Evolutionary conservation across 2,329 filamentous ascomycete genomes (phyloP).

Genomic region (Lachnellula hyalina): DNA sequence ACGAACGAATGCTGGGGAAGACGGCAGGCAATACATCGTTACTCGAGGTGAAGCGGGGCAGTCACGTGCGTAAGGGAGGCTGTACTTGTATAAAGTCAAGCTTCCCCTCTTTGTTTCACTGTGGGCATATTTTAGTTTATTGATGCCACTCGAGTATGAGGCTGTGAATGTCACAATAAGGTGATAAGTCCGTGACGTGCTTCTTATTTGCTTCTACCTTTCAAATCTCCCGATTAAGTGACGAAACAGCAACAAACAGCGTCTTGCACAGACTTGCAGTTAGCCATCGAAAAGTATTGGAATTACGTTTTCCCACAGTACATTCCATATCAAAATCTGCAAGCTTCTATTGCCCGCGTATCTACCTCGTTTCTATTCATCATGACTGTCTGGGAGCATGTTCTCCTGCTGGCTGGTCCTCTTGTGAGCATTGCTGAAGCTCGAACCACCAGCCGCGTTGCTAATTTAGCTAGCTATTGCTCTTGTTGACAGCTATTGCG

Average conservation of each 20-base stretch:
- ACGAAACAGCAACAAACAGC: no score
- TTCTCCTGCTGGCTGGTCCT: conserved; percentile 16
- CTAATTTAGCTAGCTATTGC: conserved; percentile 19
- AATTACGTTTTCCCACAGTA: no score
- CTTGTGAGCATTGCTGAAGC: conserved; percentile 15
- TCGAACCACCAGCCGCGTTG: not conserved
- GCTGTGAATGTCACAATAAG: no score
- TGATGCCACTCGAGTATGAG: not conserved
- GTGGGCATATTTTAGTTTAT: not conserved
- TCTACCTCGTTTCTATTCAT: not conserved
- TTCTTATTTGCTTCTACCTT: no score
- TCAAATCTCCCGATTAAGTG: no score
- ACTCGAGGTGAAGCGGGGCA: not conserved
- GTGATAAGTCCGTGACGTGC: no score
- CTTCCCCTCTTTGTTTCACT: not conserved
- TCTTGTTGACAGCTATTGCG: conserved; percentile 24
- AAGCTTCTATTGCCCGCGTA: not conserved
- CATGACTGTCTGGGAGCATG: conserved; percentile 13
- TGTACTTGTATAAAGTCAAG: not conserved
- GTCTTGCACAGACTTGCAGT: no score
- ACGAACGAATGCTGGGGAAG: no score
- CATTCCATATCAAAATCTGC: not conserved
- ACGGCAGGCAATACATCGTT: no score
- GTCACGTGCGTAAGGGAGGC: not conserved
- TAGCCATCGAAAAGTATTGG: not conserved